Base-by-base conservation (phyloP, 2,329 filamentous ascomycete genomes). In the Talaromyces amestolkiae region DNA sequence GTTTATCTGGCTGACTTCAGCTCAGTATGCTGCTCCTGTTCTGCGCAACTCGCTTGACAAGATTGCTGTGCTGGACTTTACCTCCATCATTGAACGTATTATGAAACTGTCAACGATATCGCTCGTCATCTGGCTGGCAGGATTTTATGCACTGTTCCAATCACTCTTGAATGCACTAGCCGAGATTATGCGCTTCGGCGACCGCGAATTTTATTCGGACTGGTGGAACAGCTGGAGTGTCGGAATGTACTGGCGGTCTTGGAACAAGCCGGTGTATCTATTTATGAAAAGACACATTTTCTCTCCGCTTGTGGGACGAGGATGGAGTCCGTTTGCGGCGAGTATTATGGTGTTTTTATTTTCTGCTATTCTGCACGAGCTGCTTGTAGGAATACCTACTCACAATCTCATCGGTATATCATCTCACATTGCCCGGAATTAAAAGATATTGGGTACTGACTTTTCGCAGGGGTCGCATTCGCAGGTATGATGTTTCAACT, bases 251-350 rank as follows among this genome's bases (percentile, higher is more conserved):
- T 97, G 94, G 94, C 88, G 93, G 24, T 91, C 90, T 0, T 99
- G 95, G 95, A 99, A 99, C 80, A 96, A 96, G 76, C 95, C 95
- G 0, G 94, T 99, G 6, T 96, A 96, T 74, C 89, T 93, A 66
- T 99, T 97, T 78, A 98, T 99, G 89, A 93, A 92, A 73, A 85
- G 95, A 43, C 95, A 99, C 76, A 88, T 99, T 61, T 98, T 95
- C 80, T 89, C 90, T 45, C 95, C 95, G 1, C 84, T 99, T 68
- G 84, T 96, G 37, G 92, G 91, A 0, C 86, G 95, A 56, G 95
- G 95, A 1, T 93, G 91, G 83, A 90, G 86, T 65, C 85, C 89
- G 9, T 79, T 81, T 3, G 75, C 85, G 0, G 92, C 95, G 1
- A 94, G 92, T 72, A 81, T 91, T 33, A 84, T 90, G 66, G 95